Evolutionary conservation across 2,329 filamentous ascomycete species (phyloP), one percentile per base, ranked within the genome.

Genomic region (Zymoseptoria tritici): DNA sequence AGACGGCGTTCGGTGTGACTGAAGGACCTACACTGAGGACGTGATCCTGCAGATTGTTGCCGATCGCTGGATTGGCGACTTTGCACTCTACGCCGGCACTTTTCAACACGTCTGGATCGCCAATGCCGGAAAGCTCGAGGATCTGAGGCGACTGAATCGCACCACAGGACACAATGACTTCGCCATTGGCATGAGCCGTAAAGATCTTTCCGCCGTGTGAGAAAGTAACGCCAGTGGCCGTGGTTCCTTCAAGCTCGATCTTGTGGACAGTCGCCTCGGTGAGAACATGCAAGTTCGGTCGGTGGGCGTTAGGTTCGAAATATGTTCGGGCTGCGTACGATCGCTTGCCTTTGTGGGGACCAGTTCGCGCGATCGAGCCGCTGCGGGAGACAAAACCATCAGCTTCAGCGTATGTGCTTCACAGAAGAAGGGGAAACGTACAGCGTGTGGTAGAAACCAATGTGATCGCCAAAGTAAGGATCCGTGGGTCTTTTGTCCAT

Each of bases 81-180:
- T 20, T 49, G 26, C 54, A 55, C 16, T 26, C 36, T 24, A 82
- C 74, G 24, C 59, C 59, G 16, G 59, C 59, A 20, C 36, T 51
- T 31, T 49, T 36, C 16, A 58, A 52, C 6, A 60, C 36, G 19
- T 55, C 54, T 55, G 22, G 60, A 54, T 8, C 29, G 2, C 85
- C 85, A 31, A 88, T 77, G 0, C 85, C 85, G 0, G 83, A 86
- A 1, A 86, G 74, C 62, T 87, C 84, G 19, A 82, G 78, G 13
- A 84, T 73, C 69, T 81, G 83, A 4, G 79, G 85, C 11, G 81
- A 84, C 67, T 80, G 78, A 49, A 81, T 73, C 29, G 77, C 79
- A 0, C 85, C 85, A 0, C 83, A 83, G 2, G 79, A 79, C 2
- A 88, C 68, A 46, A 87, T 78, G 9, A 2, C 78, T 74, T 1